Evolutionary conservation across 805 yeast species (phyloP), one percentile per base, ranked within the genome.

Genomic region (Candida manassasensis): DNA sequence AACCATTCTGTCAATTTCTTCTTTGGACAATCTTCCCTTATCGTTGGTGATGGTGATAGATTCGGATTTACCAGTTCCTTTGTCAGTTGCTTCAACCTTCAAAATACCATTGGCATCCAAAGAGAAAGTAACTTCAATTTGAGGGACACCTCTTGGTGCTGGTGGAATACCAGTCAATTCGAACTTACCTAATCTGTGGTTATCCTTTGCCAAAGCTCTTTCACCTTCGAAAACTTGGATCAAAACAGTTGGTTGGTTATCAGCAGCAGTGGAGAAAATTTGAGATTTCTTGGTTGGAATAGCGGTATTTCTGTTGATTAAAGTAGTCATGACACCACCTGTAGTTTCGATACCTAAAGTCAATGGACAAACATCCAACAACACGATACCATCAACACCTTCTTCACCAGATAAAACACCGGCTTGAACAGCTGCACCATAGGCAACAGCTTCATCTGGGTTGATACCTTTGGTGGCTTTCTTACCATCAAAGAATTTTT

Each of bases 161-260:
- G 97, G 97, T 67, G 98, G 97, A 60, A 90, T 85, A 67, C 93
- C 94, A 72, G 87, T 85, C 67, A 90, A 83, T 78, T 90, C 97
- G 73, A 90, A 90, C 80, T 90, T 95, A 77, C 97, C 98, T 67
- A 90, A 83, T 61, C 83, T 77, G 64, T 95, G 86, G 87, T 90
- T 90, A 77, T 90, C 97, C 63, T 83, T 73, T 71, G 96, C 88
- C 88, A 88, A 84, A 60, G 90, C 95, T 79, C 98, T 93, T 80
- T 90, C 98, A 82, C 98, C 98, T 79, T 90, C 97, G 81, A 84
- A 90, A 52, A 90, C 97, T 71, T 95, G 97, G 84, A 90, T 88
- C 73, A 86, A 93, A 50, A 90, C 97, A 54, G 96, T 86, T 62
- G 97, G 90, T 77, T 90, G 98, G 79, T 86, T 87, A 79, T 90